Evolutionary conservation across 129 eudicot genomes (phyloP).

Genomic region (Gnaphalium uliginosum): DNA sequence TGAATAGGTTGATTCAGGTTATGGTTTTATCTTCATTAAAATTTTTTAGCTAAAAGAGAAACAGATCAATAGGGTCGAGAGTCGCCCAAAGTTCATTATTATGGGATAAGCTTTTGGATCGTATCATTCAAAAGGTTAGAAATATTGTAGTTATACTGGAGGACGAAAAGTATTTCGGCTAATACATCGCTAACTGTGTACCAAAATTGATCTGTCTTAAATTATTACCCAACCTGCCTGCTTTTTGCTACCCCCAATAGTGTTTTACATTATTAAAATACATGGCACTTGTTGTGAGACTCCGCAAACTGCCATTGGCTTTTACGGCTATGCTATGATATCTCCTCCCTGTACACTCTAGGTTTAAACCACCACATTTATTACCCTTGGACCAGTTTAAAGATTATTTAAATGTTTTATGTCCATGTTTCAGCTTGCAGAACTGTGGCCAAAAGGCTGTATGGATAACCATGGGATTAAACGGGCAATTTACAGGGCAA

Average conservation of each 20-base stretch:
- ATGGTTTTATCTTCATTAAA: neutral
- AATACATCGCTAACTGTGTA: too few species aligned
- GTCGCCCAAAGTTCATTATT: neutral
- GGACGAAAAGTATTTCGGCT: too few species aligned
- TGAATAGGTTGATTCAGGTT: neutral
- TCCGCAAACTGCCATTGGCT: neutral
- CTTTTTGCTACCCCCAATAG: too few species aligned
- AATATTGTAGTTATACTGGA: neutral
- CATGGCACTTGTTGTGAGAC: neutral
- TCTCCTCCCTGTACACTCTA: too few species aligned
- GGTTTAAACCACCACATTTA: neutral
- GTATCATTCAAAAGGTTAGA: neutral
- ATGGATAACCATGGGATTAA: conserved; percentile 94
- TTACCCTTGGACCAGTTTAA: neutral
- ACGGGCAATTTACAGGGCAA: conserved; percentile 80
- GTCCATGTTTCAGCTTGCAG: conserved; percentile 66
- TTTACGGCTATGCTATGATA: conserved; percentile 1
- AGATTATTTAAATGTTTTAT: conserved; percentile 14
- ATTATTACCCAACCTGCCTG: too few species aligned
- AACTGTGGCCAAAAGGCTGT: conserved; percentile 80
- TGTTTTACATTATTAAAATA: neutral
- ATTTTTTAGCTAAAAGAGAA: neutral
- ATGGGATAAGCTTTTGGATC: neutral
- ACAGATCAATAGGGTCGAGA: neutral
- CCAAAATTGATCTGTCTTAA: too few species aligned